phyloP scores from a whole-genome alignment of 768 basidiomycete species.

The Hebeloma cylindrosporum region DNA sequence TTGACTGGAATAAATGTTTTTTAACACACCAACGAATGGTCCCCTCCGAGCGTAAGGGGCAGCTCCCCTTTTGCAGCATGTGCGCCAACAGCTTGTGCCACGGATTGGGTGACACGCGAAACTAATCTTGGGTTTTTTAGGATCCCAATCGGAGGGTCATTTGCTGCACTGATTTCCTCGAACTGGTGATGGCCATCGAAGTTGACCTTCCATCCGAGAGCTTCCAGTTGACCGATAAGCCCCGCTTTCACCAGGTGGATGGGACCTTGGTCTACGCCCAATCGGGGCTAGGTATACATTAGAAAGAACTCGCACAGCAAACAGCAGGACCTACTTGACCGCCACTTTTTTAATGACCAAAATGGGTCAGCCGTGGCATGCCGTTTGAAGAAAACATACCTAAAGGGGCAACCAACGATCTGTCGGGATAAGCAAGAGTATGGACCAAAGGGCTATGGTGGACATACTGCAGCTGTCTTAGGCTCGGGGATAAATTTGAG shows the following conservation, averaged over 20 bases:
- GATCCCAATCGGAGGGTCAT: conserved; percentile 82
- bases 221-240: conserved; percentile 70
- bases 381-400: conserved; percentile 47
- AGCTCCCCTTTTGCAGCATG: conserved; percentile 80
- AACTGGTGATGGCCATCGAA: conserved; percentile 93
- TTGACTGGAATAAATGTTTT: conserved; percentile 1
- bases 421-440: conserved; percentile 29
- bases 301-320: neutral
- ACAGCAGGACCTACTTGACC: conserved; percentile 53
- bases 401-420: conserved; percentile 97
- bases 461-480: conserved; percentile 76
- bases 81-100: conserved; percentile 72
- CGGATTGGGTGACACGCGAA: conserved; percentile 74
- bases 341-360: conserved; percentile 48
- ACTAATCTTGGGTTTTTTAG: conserved; percentile 92
- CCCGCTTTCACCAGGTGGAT: conserved; percentile 89
- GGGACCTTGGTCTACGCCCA: conserved; percentile 86
- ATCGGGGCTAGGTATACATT: conserved; percentile 51
- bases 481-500: conserved; percentile 61
- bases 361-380: conserved; percentile 9
- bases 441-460: neutral
- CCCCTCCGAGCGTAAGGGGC: conserved; percentile 91
- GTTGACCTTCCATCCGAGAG: conserved; percentile 84
- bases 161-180: conserved; percentile 60
- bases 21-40: conserved; percentile 82